phyloP scores from a whole-genome alignment of 2,329 filamentous ascomycete species.

The Pseudocercospora vitis region DNA sequence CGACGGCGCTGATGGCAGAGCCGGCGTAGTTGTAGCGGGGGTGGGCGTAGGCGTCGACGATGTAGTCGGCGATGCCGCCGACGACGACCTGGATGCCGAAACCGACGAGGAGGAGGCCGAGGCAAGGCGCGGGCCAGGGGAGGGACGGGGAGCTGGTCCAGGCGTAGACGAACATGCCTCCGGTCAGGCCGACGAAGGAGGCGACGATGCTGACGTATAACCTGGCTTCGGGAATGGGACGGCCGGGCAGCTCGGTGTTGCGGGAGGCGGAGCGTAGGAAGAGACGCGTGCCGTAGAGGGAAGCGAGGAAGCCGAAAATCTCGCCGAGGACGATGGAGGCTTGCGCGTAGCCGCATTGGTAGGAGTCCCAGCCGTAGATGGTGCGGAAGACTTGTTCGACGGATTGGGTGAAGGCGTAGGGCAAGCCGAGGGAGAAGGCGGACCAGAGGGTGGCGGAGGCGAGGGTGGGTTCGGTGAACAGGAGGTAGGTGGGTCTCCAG shows the following conservation, averaged over 20 bases:
- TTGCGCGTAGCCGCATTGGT: slow-evolving; percentile 49
- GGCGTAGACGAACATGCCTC: slow-evolving; percentile 54
- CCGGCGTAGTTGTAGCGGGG: slow-evolving; percentile 47
- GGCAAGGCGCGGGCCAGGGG: slow-evolving; percentile 50
- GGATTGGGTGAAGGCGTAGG: slow-evolving; percentile 54
- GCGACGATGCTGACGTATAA: slow-evolving; percentile 47
- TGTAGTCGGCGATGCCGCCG: slow-evolving; percentile 49
- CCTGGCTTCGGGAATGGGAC: slow-evolving; percentile 47
- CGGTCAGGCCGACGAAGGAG: slow-evolving; percentile 49
- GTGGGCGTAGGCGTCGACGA: slow-evolving; percentile 51
- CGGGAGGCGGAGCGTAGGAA: slow-evolving; percentile 45
- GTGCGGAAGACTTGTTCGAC: slow-evolving; percentile 45
- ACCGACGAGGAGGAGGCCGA: slow-evolving; percentile 51
- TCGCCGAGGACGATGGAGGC: slow-evolving; percentile 49
- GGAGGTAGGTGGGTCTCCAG: slow-evolving; percentile 41
- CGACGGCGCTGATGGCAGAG: slow-evolving; percentile 51
- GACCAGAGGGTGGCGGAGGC: slow-evolving; percentile 52
- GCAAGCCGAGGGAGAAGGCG: slow-evolving; percentile 48
- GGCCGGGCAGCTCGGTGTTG: slow-evolving; percentile 40
- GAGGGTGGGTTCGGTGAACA: slow-evolving; percentile 53
- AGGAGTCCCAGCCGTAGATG: slow-evolving; percentile 45
- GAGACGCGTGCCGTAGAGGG: slow-evolving; percentile 37
- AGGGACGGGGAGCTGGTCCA: slow-evolving; percentile 49
- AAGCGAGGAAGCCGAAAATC: slow-evolving; percentile 43
- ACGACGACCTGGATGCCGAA: slow-evolving; percentile 52